Evolutionary conservation across 495 filamentous ascomycete species (phyloP), one percentile per base, ranked within the genome.

Genomic region (Tuber melanosporum): DNA sequence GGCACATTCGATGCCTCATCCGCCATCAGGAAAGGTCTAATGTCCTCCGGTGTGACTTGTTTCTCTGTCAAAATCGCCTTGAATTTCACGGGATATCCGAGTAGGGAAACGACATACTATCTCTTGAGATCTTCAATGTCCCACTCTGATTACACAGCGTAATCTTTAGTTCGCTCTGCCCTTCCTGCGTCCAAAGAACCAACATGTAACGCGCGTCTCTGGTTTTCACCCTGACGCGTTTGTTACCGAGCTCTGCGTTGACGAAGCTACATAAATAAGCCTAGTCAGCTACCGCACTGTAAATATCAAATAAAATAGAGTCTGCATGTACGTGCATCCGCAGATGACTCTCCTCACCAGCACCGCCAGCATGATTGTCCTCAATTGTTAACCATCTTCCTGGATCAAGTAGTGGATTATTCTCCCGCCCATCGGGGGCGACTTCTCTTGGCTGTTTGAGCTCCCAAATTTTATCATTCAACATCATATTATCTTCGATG

Each of bases 321-420:
- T 26, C 26, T 17, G 14, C 6, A 36, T 66, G 10, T 36, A 66
- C 57, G 15, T 66, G 5, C 57, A 66, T 32, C 26, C 57, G 57
- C 14, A 66, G 57, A 17, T 36, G 57, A 15, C 57, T 17, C 12
- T 17, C 14, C 6, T 66, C 57, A 66, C 10, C 26, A 49, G 76
- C 77, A 14, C 4, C 46, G 20, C 76, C 77, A 0, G 77, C 71
- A 43, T 73, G 74, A 43, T 76, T 71, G 8, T 73, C 71, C 22
- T 78, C 71, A 12, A 78, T 73, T 1, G 76, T 78, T 41, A 78
- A 46, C 76, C 76, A 78, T 14, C 76, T 69, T 10, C 81, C 69
- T 76, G 85, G 85, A 5, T 85, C 83, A 12, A 83, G 71, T 2
- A 78, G 73, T 71, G 80, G 79, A 4, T 82, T 36, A 3, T 8